Percentiles rank a stretch among this genome's conserved stretches.
Evolutionary conservation across 73 alveolate species (phyloP).

Genomic region (Paramecium octaurelia): DNA sequence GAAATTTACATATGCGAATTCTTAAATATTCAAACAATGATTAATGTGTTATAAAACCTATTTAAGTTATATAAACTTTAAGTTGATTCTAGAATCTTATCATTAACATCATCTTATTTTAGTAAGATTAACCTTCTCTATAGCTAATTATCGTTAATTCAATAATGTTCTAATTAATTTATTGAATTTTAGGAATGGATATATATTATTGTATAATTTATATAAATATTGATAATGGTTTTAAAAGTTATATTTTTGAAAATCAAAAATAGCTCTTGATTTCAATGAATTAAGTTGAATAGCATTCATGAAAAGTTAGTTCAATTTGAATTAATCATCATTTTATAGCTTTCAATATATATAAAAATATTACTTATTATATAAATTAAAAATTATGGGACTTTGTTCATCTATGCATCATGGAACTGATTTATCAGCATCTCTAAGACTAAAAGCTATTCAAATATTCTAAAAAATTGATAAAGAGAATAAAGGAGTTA

Average conservation of each 20-base stretch:
- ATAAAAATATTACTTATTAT: background rate
- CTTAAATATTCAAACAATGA: background rate
- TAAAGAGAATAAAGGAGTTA: background rate
- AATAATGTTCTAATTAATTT: no score
- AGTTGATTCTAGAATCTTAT: background rate
- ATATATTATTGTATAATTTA: no score
- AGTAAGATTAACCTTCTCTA: no score
- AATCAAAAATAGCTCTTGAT: no score
- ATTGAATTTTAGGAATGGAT: no score
- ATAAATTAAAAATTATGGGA: background rate
- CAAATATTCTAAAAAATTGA: background rate
- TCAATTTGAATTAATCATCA: background rate
- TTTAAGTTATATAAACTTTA: background rate
- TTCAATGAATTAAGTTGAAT: background rate
- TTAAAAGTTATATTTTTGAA: background rate
- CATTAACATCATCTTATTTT: background rate
- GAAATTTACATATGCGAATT: conserved; percentile 19
- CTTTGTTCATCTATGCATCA: background rate
- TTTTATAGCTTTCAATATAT: background rate
- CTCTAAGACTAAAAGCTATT: background rate
- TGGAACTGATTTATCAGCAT: background rate
- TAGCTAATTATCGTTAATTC: no score
- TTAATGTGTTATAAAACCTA: background rate
- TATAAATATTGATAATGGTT: background rate
- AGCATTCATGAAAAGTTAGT: background rate